phyloP scores from a whole-genome alignment of 177 flowering plant genomes.

The Vitis hybrid region DNA sequence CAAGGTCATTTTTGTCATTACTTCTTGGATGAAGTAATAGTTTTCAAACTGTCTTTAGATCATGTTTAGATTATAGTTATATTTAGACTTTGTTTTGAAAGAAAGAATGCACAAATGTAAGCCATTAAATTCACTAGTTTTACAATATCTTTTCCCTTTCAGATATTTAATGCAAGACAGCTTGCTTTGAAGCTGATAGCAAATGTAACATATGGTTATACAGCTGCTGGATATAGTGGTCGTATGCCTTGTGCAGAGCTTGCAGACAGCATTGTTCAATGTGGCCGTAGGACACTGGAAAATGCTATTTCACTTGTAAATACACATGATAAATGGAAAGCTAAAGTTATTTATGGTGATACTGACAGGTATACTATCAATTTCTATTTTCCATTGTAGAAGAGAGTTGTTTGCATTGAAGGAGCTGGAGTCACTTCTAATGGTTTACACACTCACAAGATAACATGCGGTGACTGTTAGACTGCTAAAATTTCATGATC shows the following conservation, averaged over 20 bases:
- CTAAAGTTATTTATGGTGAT: constrained; percentile 92
- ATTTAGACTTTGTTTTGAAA: neutral
- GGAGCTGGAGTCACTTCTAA: neutral
- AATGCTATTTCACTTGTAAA: constrained; percentile 85
- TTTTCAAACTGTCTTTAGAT: neutral
- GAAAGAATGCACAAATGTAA: neutral
- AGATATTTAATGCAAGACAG: constrained; percentile 95
- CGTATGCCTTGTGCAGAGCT: constrained; percentile 99
- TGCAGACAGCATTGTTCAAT: constrained; percentile 98
- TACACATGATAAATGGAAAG: constrained; percentile 79
- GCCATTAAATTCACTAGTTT: constrained; percentile 3
- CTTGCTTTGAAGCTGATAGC: constrained; percentile 96
- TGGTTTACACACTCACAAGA: neutral
- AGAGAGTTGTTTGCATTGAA: neutral
- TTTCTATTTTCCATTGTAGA: neutral
- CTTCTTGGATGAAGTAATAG: neutral
- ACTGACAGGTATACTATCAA: constrained; percentile 71
- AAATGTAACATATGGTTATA: constrained; percentile 96
- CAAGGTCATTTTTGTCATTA: neutral
- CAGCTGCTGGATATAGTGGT: constrained; percentile 99
- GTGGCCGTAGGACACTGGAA: constrained; percentile 95
- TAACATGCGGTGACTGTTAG: neutral
- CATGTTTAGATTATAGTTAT: neutral
- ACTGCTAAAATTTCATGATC: neutral
- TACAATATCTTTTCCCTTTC: constrained; percentile 6